phyloP scores from a whole-genome alignment of 2,329 filamentous ascomycete species.

The Hymenotorrendiella dingleyae region DNA sequence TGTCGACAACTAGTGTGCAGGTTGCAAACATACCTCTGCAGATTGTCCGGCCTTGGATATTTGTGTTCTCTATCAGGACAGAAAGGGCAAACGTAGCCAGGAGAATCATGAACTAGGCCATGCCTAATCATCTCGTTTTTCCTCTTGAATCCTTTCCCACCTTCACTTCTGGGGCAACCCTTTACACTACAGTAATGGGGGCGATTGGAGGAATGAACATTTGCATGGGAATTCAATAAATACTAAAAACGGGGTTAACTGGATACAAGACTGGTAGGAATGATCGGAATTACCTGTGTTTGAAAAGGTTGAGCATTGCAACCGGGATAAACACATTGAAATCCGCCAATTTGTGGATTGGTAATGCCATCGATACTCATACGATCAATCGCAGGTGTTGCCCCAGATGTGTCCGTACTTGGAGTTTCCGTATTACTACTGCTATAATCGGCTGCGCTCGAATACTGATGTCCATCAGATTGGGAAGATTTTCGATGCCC shows the following conservation, averaged over 20 bases:
- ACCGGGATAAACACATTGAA: slow-evolving; percentile 53
- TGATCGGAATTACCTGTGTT: slow-evolving; percentile 61
- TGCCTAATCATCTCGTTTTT: slow-evolving; percentile 71
- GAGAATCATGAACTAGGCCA: slow-evolving; percentile 87
- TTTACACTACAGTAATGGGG: slow-evolving; percentile 61
- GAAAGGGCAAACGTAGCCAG: slow-evolving; percentile 93
- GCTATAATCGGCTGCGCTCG: slow-evolving; percentile 23
- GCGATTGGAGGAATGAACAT: slow-evolving; percentile 60
- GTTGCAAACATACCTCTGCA: slow-evolving; percentile 65
- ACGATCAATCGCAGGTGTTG: slow-evolving; percentile 43
- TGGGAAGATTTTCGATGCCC: slow-evolving; percentile 24
- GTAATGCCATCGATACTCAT: slow-evolving; percentile 56
- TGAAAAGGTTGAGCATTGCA: slow-evolving; percentile 71
- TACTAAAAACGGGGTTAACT: too few species aligned
- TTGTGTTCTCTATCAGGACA: slow-evolving; percentile 90
- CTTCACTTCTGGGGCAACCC: slow-evolving; percentile 56
- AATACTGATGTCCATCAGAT: slow-evolving; percentile 21
- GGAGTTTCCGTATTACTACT: slow-evolving; percentile 40
- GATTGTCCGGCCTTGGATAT: slow-evolving; percentile 90
- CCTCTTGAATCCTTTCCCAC: slow-evolving; percentile 63
- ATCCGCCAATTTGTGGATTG: slow-evolving; percentile 47
- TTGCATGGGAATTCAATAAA: slow-evolving; percentile 69
- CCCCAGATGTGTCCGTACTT: slow-evolving; percentile 38
- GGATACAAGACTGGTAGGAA: too few species aligned
- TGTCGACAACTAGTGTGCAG: neutral